These are phyloP conservation scores for Aspergillus panamensis DNA, from an alignment of 495 filamentous ascomycete genomes.

Conservation along the genomic window DNA sequence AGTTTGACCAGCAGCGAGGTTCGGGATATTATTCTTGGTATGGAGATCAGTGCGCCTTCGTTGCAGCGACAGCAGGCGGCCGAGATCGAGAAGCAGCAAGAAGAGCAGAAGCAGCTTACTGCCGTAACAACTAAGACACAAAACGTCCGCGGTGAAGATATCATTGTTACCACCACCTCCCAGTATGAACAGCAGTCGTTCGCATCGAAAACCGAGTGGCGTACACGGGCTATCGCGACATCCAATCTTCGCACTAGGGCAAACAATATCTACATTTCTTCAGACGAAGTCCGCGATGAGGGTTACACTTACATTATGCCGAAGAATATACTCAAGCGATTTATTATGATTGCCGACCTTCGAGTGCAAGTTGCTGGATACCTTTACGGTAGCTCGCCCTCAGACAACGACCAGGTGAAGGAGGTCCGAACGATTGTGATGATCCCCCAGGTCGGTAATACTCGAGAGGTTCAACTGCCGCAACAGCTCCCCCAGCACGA, in stretches of 20 bases:
- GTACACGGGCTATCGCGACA: conserved; percentile 92
- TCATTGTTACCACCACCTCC: conserved; percentile 96
- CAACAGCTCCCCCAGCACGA: conserved; percentile 93
- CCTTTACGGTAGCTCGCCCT: conserved; percentile 87
- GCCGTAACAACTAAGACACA: conserved; percentile 98
- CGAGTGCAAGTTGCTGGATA: conserved; percentile 96
- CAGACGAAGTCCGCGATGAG: conserved; percentile 79
- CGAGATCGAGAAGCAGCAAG: conserved; percentile 98
- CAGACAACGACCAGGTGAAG: conserved; percentile 95
- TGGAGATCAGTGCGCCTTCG: conserved; percentile 98
- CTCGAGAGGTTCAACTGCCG: conserved; percentile 85
- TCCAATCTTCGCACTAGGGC: conserved; percentile 91
- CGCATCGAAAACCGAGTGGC: conserved; percentile 98
- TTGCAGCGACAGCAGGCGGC: conserved; percentile 98
- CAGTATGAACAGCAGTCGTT: conserved; percentile 97
- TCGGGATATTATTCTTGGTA: conserved; percentile 97
- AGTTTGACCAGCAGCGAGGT: conserved; percentile 96
- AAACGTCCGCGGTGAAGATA: conserved; percentile 96
- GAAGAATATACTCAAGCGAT: conserved; percentile 97
- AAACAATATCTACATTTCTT: conserved; percentile 98
- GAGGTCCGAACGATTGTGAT: conserved; percentile 95
- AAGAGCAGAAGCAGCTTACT: conserved; percentile 93
- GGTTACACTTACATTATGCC: conserved; percentile 96
- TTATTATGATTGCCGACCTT: conserved; percentile 97
- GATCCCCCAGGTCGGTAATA: conserved; percentile 93